Conservation (phyloP, 1,284 basidiomycete species). For the Ganoderma resinaceum region DNA sequence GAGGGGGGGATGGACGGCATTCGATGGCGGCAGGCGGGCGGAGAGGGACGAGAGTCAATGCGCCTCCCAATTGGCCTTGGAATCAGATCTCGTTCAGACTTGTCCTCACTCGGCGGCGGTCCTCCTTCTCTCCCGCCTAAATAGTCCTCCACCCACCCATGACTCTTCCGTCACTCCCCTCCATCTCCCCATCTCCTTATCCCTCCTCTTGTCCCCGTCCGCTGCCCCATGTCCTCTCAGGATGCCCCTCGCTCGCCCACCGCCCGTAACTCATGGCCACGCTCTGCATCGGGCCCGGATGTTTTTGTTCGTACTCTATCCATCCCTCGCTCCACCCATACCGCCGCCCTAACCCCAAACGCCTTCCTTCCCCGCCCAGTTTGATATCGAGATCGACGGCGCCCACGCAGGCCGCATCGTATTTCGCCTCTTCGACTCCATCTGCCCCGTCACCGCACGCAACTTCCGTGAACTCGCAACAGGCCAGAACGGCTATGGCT, state of each 20-base stretch:
- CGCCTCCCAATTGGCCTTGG: background rate
- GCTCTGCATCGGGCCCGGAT: conserved; percentile 37
- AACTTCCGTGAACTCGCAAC: conserved; percentile 95
- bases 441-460: conserved; percentile 76
- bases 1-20: background rate
- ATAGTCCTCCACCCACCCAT: conserved; percentile 14
- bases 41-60: background rate
- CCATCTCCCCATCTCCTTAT: conserved; percentile 1
- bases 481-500: conserved; percentile 74
- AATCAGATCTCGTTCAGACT: background rate
- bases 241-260: conserved; percentile 6
- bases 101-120: background rate
- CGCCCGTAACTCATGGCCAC: conserved; percentile 4
- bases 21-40: background rate
- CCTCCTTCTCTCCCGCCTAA: conserved; percentile 10
- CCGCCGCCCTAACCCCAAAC: background rate
- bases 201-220: background rate
- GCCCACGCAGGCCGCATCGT: conserved; percentile 72
- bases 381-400: conserved; percentile 78
- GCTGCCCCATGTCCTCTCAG: conserved; percentile 5
- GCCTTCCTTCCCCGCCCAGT: conserved; percentile 49
- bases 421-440: conserved; percentile 83
- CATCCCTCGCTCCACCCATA: conserved; percentile 4
- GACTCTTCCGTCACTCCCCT: conserved; percentile 3
- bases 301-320: conserved; percentile 47